Evolutionary conservation across 371 early-diverging fungal species (phyloP), one percentile per base, ranked within the genome.

Genomic region (Zychaea mexicana): DNA sequence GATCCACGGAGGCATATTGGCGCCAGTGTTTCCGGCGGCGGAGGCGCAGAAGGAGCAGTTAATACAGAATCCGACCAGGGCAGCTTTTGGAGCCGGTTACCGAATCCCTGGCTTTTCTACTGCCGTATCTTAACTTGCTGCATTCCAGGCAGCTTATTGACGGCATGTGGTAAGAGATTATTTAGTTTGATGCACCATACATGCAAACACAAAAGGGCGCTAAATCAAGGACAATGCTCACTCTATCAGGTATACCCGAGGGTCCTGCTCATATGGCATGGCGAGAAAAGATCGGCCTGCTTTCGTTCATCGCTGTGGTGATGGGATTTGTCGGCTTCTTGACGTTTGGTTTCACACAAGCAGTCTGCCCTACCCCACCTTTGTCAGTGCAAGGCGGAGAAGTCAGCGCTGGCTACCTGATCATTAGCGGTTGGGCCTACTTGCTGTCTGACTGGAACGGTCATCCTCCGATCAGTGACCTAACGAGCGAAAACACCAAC

Each of bases 241-340:
- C 26, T 65, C 28, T 9, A 27, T 4, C 47, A 79, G 86, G 86
- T 60, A 79, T 81, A 45, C 71, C 72, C 6, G 65, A 75, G 57
- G 74, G 75, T 1, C 84, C 78, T 47, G 78, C 85, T 22, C 92
- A 88, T 69, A 88, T 83, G 38, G 96, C 82, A 47, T 95, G 95
- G 94, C 74, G 94, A 42, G 94, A 95, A 73, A 96, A 94, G 64
- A 83, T 92, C 1, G 90, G 94, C 0, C 71, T 96, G 0, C 87
- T 91, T 53, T 75, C 90, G 32, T 80, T 93, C 61, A 85, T 93
- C 38, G 45, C 78, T 7, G 39, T 67, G 4, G 76, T 87, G 26
- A 85, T 85, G 63, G 61, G 69, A 3, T 66, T 78, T 31, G 77
- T 89, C n/a, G 86, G 87, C 9, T 87, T 86, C 39, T 62, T 89